A percentile compares a stretch with the other conserved stretches of the same genome.
Conservation (phyloP, 2,329 filamentous ascomycete species). For the Fusarium xyrophilum region DNA sequence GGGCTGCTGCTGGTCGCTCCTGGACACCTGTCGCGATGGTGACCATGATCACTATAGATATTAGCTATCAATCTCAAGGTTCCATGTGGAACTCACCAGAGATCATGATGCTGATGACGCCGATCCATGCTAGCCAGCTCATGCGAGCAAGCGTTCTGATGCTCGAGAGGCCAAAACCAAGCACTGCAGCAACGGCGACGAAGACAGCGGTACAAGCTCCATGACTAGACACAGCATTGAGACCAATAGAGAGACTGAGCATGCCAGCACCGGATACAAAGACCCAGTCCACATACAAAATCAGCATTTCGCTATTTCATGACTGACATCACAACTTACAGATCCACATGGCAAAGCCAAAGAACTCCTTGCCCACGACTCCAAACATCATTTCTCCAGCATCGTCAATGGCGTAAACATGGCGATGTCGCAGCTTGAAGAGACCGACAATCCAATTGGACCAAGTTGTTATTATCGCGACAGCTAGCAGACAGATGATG, state of each 20-base stretch:
- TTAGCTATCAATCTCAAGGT: background rate
- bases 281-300: conserved; percentile 10
- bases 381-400: conserved; percentile 58
- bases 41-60: conserved; percentile 16
- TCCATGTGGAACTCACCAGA: background rate
- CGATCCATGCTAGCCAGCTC: conserved; percentile 45
- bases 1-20: conserved; percentile 24
- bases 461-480: conserved; percentile 56
- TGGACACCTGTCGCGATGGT: conserved; percentile 36
- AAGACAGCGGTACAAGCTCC: conserved; percentile 50
- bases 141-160: conserved; percentile 44
- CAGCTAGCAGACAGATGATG: conserved; percentile 50
- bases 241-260: conserved; percentile 46
- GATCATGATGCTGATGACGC: conserved; percentile 21
- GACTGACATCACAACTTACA: conserved; percentile 28
- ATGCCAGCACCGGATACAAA: conserved; percentile 30
- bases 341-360: conserved; percentile 48
- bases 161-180: conserved; percentile 42
- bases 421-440: conserved; percentile 59
- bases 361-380: conserved; percentile 51
- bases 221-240: conserved; percentile 50
- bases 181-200: conserved; percentile 45
- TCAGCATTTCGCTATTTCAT: background rate
- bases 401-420: conserved; percentile 62
- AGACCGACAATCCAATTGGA: conserved; percentile 56